These are phyloP conservation scores for Lentinula boryana DNA, from an alignment of 768 basidiomycete species.

Conservation along the genomic window DNA sequence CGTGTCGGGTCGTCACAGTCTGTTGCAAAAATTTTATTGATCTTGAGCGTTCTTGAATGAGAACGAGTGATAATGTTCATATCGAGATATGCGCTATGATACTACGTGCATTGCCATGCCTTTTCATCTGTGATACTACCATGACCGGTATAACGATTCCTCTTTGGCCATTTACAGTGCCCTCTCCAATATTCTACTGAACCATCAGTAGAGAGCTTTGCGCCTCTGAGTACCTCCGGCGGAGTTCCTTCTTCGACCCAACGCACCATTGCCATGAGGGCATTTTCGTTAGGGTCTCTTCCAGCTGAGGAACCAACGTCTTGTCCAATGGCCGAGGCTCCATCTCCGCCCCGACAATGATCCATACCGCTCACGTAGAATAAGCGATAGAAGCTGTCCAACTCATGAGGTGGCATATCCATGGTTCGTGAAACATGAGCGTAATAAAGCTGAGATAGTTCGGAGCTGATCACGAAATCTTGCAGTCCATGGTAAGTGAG, in stretches of 20 bases:
- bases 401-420: slow-evolving; percentile 4
- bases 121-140: not conserved
- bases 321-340: slow-evolving; percentile 13
- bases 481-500: slow-evolving; percentile 14
- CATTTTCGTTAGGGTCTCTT: not conserved
- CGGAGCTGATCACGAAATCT: slow-evolving; percentile 13
- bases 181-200: not conserved
- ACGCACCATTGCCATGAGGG: slow-evolving; percentile 2
- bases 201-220: not conserved
- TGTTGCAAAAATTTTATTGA: too few species aligned
- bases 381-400: slow-evolving; percentile 17
- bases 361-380: slow-evolving; percentile 17
- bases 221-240: not conserved
- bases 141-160: not conserved
- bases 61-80: too few species aligned
- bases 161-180: not conserved
- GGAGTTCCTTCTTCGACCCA: slow-evolving; percentile 7
- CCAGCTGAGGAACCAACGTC: not conserved
- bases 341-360: slow-evolving; percentile 13
- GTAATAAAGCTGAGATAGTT: slow-evolving; percentile 11
- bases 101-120: not conserved
- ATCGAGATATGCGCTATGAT: not conserved
- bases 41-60: too few species aligned
- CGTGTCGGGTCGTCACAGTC: too few species aligned
- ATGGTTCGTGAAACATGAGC: slow-evolving; percentile 13